Evolutionary conservation across 108 stramenopile species (phyloP), one percentile per base, ranked within the genome.

Genomic region (Cyclotella sp.): DNA sequence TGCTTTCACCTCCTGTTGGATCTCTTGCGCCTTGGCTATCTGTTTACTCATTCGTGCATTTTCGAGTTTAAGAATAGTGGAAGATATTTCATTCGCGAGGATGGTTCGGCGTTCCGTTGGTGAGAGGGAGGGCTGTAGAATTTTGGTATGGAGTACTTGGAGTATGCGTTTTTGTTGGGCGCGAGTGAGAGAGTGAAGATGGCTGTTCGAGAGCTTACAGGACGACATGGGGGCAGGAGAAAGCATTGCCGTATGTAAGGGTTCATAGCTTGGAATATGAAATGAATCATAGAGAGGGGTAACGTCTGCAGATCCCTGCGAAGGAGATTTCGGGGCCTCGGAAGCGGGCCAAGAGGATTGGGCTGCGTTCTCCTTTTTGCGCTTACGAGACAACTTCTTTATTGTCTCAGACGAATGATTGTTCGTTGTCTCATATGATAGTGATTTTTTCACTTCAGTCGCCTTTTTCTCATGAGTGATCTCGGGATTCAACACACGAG

Each of bases 11-110:
- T 79, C 60, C 16, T 12, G n/a, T 45, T 67, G 74, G 27, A 75
- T 54, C 51, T 65, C 46, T 18, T 51, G 74, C 27, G 64, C 64
- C 9, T 34, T 54, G 0, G 65, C 21, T 41, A 51, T 39, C 26
- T 78, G 70, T 18, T 71, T 21, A 28, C 22, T 59, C 19, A 55
- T 21, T 22, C 62, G 68, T 16, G 60, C 69, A 62, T 57, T 72
- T 24, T 70, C 70, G 39, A 79, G 51, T 9, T 55, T 63, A 59
- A 22, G 21, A 15, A 79, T 47, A 14, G 78, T 66, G 7, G 70
- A 79, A 0, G 78, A 72, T 51, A 79, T 60, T 72, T 79, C 78
- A 40, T 71, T 67, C 6, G 70, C 63, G 34, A 79, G 78, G 18
- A 79, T 40, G 12, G 63, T 59, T 12, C 78, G 68, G 16, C 78